phyloP scores from a whole-genome alignment of 2,329 filamentous ascomycete genomes.

The Ascomycota sp. region DNA sequence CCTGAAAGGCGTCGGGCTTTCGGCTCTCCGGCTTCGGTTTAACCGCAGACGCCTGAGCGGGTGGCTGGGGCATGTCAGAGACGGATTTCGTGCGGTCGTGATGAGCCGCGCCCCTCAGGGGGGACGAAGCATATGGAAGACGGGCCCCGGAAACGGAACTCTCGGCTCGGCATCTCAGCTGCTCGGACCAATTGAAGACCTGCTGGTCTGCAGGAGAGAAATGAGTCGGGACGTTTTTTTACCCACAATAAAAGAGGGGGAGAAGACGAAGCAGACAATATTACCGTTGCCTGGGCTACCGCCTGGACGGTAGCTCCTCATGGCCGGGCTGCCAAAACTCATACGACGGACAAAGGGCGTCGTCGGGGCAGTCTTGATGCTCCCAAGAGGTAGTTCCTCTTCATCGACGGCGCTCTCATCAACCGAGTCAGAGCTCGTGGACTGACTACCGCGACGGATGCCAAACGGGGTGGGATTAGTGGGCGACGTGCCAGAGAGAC shows the following conservation, averaged over 20 bases:
- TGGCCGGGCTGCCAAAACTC: constrained; percentile 71
- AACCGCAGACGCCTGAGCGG: constrained; percentile 25
- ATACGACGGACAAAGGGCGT: constrained; percentile 68
- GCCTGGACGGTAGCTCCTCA: constrained; percentile 33
- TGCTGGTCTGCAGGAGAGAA: constrained; percentile 52
- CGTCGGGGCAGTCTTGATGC: constrained; percentile 36
- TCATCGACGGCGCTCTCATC: constrained; percentile 61
- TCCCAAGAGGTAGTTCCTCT: constrained; percentile 30
- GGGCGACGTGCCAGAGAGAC: constrained; percentile 53
- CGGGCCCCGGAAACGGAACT: constrained; percentile 44
- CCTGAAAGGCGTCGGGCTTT: constrained; percentile 88
- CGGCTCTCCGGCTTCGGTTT: constrained; percentile 28
- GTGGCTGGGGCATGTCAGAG: constrained; percentile 38
- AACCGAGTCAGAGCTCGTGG: constrained; percentile 44
- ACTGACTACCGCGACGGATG: constrained; percentile 45
- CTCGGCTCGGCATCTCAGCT: constrained; percentile 79
- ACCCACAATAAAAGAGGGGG: constrained; percentile 43
- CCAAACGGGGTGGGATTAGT: constrained; percentile 29
- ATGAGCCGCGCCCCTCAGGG: constrained; percentile 13
- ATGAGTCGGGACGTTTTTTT: constrained; percentile 38
- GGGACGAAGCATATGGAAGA: constrained; percentile 32
- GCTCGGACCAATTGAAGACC: constrained; percentile 94
- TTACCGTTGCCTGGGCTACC: constrained; percentile 46
- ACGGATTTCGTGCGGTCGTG: constrained; percentile 55
- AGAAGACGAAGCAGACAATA: constrained; percentile 21